Evolutionary conservation across 192 early-diverging fungal genomes (phyloP).

Genomic region (Coemansia asiatica): DNA sequence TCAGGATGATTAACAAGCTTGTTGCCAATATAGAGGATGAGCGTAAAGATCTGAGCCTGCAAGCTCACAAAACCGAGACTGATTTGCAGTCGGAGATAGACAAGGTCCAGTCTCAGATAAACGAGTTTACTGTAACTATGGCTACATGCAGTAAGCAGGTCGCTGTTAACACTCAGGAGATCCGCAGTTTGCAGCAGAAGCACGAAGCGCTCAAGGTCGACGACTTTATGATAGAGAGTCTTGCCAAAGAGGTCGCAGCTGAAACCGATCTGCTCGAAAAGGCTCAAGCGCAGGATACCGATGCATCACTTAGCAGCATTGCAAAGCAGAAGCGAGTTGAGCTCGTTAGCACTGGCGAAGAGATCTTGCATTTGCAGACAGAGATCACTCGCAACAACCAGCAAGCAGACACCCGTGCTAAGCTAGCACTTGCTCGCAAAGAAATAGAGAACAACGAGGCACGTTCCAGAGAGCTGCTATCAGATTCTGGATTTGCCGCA

Average conservation of each 20-base stretch:
- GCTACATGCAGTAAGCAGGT: constrained; percentile 24
- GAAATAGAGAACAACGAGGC: constrained; percentile 49
- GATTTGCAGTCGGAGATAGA: constrained; percentile 36
- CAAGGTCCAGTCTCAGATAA: constrained; percentile 34
- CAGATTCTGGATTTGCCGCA: constrained; percentile 9
- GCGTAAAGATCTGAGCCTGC: constrained; percentile 25
- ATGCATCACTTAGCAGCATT: constrained; percentile 19
- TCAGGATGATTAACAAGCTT: constrained; percentile 20
- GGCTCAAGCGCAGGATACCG: constrained; percentile 13
- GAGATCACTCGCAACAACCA: constrained; percentile 64
- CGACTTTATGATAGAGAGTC: background rate
- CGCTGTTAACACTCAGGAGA: constrained; percentile 20
- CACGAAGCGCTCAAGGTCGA: constrained; percentile 29
- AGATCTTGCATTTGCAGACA: constrained; percentile 41
- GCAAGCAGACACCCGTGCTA: constrained; percentile 64
- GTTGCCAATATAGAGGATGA: constrained; percentile 55
- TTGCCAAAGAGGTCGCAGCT: constrained; percentile 27
- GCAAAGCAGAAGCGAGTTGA: constrained; percentile 45
- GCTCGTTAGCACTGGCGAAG: constrained; percentile 51
- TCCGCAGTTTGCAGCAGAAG: constrained; percentile 17
- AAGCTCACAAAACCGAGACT: constrained; percentile 18
- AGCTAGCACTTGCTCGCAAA: constrained; percentile 58
- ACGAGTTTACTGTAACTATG: constrained; percentile 22
- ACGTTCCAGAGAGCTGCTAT: constrained; percentile 8
- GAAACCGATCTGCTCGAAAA: constrained; percentile 36